phyloP scores from a whole-genome alignment of 139 green algal genomes.

The Tetratostichococcus sp. region DNA sequence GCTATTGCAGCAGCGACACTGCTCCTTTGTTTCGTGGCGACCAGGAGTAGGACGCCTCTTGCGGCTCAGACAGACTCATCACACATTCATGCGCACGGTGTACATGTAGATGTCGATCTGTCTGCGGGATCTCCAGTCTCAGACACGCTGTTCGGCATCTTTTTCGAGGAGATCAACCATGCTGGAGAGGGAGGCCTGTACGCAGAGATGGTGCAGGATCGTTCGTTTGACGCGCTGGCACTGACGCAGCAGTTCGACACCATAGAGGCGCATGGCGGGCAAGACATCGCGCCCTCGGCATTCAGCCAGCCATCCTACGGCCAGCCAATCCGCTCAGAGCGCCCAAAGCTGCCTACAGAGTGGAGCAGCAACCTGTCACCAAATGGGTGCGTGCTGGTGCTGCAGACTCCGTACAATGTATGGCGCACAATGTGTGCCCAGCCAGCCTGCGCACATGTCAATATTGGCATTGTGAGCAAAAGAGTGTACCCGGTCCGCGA shows the following conservation, averaged over 20 bases:
- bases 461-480: no score
- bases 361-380: no score
- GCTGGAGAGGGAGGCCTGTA: conserved; percentile 53
- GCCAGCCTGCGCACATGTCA: no score
- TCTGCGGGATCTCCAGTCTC: background rate
- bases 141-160: conserved; percentile 27
- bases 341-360: background rate
- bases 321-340: background rate
- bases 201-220: conserved; percentile 49
- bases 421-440: no score
- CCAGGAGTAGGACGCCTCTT: no score
- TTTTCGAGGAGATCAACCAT: conserved; percentile 55
- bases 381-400: no score
- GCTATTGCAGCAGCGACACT: no score
- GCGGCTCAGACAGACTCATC: background rate
- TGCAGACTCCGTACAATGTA: no score
- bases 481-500: no score
- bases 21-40: no score
- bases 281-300: background rate
- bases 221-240: conserved; percentile 39
- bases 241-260: conserved; percentile 16
- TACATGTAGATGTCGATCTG: background rate
- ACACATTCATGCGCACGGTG: background rate
- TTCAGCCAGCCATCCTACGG: background rate
- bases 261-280: background rate